Conservation (phyloP, 495 filamentous ascomycete species). For the Aspergillus nidulans region DNA sequence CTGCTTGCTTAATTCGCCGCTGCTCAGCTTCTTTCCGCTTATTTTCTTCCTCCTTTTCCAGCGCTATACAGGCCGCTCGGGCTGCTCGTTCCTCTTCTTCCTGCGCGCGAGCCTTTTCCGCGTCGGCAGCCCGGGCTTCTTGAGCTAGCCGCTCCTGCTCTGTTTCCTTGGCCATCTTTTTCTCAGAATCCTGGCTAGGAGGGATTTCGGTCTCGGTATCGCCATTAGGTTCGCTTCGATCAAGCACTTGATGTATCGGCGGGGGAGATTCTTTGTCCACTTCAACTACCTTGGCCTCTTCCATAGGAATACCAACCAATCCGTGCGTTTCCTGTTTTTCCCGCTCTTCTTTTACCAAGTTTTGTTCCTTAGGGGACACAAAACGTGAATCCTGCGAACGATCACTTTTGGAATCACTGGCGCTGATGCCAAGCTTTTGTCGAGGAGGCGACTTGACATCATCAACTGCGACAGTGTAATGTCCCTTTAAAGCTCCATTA, state of each 20-base stretch:
- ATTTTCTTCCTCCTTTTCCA: slow-evolving; percentile 50
- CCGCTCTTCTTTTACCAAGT: slow-evolving; percentile 30
- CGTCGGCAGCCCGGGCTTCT: slow-evolving; percentile 42
- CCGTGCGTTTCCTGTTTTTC: slow-evolving; percentile 23
- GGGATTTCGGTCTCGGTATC: slow-evolving; percentile 22
- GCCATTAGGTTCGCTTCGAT: slow-evolving; percentile 38
- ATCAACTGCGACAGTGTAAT: slow-evolving; percentile 17
- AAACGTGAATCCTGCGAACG: slow-evolving; percentile 19
- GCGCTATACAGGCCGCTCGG: slow-evolving; percentile 38
- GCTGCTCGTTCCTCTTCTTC: slow-evolving; percentile 42
- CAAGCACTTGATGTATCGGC: slow-evolving; percentile 19
- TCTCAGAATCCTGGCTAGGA: slow-evolving; percentile 29
- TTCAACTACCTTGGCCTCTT: slow-evolving; percentile 28
- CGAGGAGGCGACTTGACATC: slow-evolving; percentile 25
- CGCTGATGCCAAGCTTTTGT: slow-evolving; percentile 21
- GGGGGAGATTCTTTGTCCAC: slow-evolving; percentile 36
- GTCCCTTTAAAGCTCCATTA: slow-evolving; percentile 32
- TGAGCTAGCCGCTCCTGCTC: slow-evolving; percentile 25
- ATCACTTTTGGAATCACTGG: slow-evolving; percentile 13
- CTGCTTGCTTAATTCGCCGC: slow-evolving; percentile 47
- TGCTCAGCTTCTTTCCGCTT: slow-evolving; percentile 50
- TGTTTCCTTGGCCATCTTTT: slow-evolving; percentile 19
- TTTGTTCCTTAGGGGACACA: slow-evolving; percentile 14
- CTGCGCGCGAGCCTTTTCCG: slow-evolving; percentile 40
- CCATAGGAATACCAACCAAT: slow-evolving; percentile 30